Evolutionary conservation across 2,329 filamentous ascomycete species (phyloP).

Genomic region (Chaetomium sp.): DNA sequence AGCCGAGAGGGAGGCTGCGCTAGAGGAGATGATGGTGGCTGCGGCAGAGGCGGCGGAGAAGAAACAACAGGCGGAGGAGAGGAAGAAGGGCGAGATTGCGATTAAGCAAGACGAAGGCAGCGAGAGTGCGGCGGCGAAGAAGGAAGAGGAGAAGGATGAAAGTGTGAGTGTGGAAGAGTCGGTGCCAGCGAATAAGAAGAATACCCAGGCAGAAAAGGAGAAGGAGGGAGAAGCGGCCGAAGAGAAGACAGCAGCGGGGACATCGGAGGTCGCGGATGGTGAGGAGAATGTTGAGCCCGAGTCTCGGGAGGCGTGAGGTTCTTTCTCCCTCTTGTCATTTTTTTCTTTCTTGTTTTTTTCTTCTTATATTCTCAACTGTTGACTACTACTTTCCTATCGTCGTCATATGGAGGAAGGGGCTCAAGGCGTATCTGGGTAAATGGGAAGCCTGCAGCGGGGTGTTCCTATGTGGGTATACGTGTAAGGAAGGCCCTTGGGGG

Average conservation of each 20-base stretch:
- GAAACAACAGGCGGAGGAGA: constrained; percentile 8
- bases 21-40: too few species aligned
- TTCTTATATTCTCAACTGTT: neutral
- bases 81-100: constrained; percentile 10
- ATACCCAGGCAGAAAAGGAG: neutral
- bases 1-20: too few species aligned
- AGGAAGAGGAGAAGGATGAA: constrained; percentile 17
- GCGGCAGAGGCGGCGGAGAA: too few species aligned
- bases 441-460: too few species aligned
- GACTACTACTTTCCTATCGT: neutral
- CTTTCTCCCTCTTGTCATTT: neutral
- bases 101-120: constrained; percentile 7
- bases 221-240: constrained; percentile 16
- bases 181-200: constrained; percentile 15
- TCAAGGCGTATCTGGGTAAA: too few species aligned
- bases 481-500: too few species aligned
- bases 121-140: constrained; percentile 3
- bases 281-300: constrained; percentile 21
- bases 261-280: constrained; percentile 3
- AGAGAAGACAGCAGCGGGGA: constrained; percentile 23
- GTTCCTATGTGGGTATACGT: too few species aligned
- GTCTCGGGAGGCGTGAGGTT: constrained; percentile 15
- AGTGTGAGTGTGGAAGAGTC: constrained; percentile 18
- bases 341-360: neutral
- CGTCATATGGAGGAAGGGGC: neutral